Evolutionary conservation across 805 yeast species (phyloP).

Genomic region (Metschnikowia dekortorum): DNA sequence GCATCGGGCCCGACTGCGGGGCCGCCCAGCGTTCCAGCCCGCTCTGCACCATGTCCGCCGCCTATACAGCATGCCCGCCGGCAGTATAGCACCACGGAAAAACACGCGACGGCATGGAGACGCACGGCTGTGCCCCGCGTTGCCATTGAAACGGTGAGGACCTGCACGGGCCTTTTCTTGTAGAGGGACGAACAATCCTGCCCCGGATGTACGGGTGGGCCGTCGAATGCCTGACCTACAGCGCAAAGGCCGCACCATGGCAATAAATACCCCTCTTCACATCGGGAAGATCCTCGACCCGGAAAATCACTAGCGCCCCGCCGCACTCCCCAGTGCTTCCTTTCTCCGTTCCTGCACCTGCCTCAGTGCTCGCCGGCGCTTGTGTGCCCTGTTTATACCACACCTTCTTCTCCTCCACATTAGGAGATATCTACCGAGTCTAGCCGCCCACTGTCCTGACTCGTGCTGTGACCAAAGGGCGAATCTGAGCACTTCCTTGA

Average conservation of each 20-base stretch:
- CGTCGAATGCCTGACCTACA: background rate
- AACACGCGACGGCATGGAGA: too few species aligned
- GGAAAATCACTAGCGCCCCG: background rate
- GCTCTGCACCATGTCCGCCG: too few species aligned
- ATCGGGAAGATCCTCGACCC: background rate
- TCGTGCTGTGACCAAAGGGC: too few species aligned
- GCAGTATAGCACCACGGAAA: too few species aligned
- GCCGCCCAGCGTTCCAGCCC: too few species aligned
- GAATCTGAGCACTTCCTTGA: too few species aligned
- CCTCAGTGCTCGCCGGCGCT: background rate
- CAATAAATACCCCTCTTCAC: background rate
- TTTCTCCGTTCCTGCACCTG: background rate
- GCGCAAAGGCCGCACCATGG: constrained; percentile 1
- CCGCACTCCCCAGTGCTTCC: background rate
- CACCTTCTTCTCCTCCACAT: too few species aligned
- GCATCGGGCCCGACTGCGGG: too few species aligned
- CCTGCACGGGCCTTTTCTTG: background rate
- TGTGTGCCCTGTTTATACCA: background rate
- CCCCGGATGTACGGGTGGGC: background rate
- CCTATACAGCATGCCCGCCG: too few species aligned
- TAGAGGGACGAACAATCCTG: background rate
- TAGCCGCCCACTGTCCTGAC: background rate
- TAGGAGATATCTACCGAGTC: too few species aligned
- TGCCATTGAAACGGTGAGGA: background rate
- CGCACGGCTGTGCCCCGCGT: background rate